These are phyloP conservation scores for Urtica urens DNA, from an alignment of 306 rosid genomes.

Conservation along the genomic window DNA sequence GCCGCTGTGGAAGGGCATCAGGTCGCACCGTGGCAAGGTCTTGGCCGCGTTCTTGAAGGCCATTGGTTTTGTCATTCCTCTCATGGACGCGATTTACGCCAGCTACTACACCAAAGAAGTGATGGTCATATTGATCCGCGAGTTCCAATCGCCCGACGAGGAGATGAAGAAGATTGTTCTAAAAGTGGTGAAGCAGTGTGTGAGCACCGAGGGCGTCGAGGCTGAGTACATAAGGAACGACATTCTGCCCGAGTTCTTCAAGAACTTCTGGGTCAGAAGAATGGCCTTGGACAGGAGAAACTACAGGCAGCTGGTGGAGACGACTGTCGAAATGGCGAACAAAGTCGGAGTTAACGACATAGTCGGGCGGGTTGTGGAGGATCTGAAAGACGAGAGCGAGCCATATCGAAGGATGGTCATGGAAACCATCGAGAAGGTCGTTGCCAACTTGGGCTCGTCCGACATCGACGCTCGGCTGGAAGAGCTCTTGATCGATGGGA, in stretches of 20 bases:
- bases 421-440: slow-evolving; percentile 98
- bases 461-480: slow-evolving; percentile 88
- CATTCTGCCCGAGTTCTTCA: slow-evolving; percentile 79
- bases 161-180: slow-evolving; percentile 96
- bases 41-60: slow-evolving; percentile 92
- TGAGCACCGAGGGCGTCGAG: slow-evolving; percentile 92
- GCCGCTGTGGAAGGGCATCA: slow-evolving; percentile 92
- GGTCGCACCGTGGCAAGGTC: slow-evolving; percentile 94
- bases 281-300: slow-evolving; percentile 95
- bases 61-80: slow-evolving; percentile 84
- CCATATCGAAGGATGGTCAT: slow-evolving; percentile 96
- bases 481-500: slow-evolving; percentile 89
- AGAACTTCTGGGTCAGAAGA: slow-evolving; percentile 93
- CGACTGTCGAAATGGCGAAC: slow-evolving; percentile 92
- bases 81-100: slow-evolving; percentile 91
- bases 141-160: slow-evolving; percentile 96
- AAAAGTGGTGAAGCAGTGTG: slow-evolving; percentile 96
- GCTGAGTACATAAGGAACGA: slow-evolving; percentile 70
- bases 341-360: slow-evolving; percentile 95
- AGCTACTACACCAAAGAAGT: slow-evolving; percentile 92
- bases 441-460: slow-evolving; percentile 77
- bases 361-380: slow-evolving; percentile 86
- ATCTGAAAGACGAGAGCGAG: slow-evolving; percentile 96
- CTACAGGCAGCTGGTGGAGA: slow-evolving; percentile 86
- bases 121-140: slow-evolving; percentile 80